Base-by-base conservation (phyloP, 441 rosid species). In the Erysimum pusillum region DNA sequence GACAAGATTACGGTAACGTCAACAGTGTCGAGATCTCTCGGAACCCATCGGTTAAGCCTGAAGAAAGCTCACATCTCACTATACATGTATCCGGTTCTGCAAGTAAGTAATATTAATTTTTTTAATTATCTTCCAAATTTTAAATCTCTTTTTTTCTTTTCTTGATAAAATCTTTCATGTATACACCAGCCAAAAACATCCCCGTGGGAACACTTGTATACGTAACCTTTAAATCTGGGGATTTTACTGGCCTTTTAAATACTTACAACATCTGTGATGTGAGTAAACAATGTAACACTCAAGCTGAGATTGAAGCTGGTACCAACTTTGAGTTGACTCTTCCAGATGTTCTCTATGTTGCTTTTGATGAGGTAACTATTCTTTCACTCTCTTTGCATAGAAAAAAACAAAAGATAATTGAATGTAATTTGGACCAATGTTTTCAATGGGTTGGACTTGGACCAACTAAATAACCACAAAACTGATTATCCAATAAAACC, bases 351-450 rank as follows among this genome's bases (percentile, higher is more conserved):
- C 72, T 59, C 3, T 59, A 9, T 36, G 64, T 59, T 59, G 64
- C 45, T 35, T 59, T 59, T 18, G 64, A 59, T 36, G 77, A 74
- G 76, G 76, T 73, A 73, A 52, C 46, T 61, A n/a, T 61, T 41
- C 9, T 8, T 36, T 34, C 17, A 59, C 61, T 14, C 45, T 34
- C 34, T 58, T 36, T 25, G 2, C 15, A 31, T 12, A 2, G 6
- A 5, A 5, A 35, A 32, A 25, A 25, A 25, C 2, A 25, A 25
- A 25, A 25, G 3, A 25, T 25, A 3, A 25, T 25, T 25, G 1
- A 25, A 25, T 25, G 28, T 25, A 3, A 25, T 25, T 25, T 25
- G 39, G 18, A 31, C 38, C 7, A 28, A 7, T 54, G 38, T 54
- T 54, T 25, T 25, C n/a, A 25, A 54, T 9, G 15, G 17, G 8